These are phyloP conservation scores for Xanthoconium stramineum DNA, from an alignment of 768 basidiomycete genomes.

Conservation along the genomic window DNA sequence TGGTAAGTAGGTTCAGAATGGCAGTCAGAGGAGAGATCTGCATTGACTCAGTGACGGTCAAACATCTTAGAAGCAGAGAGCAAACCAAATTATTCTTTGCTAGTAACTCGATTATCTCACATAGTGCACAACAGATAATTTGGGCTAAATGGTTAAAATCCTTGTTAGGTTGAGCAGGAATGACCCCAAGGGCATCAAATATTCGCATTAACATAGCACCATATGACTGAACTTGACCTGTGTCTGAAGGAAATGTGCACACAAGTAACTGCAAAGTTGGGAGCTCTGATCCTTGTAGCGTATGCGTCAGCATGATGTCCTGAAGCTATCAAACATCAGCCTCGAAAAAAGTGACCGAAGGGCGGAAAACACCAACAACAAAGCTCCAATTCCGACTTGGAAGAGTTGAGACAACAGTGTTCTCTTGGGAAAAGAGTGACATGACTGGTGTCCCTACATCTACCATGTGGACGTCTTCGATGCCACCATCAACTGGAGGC, in stretches of 20 bases:
- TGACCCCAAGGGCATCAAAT: conserved; percentile 28
- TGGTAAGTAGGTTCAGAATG: conserved; percentile 50
- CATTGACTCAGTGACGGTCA: conserved; percentile 7
- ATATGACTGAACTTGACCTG: conserved; percentile 35
- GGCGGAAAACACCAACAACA: conserved; percentile 41
- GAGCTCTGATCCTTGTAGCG: conserved; percentile 33
- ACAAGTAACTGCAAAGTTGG: conserved; percentile 56
- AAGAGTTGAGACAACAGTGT: conserved; percentile 35
- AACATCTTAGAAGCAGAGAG: conserved; percentile 1
- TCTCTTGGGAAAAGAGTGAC: conserved; percentile 24
- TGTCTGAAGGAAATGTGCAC: conserved; percentile 30
- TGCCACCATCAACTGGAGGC: conserved; percentile 18
- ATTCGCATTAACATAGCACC: conserved; percentile 39
- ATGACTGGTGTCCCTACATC: conserved; percentile 21
- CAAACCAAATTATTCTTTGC: conserved; percentile 41
- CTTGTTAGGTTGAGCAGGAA: conserved; percentile 16
- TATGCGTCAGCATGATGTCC: conserved; percentile 59
- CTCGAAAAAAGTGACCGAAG: background rate
- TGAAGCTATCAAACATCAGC: conserved; percentile 44
- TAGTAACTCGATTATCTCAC: conserved; percentile 40
- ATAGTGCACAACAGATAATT: conserved; percentile 35
- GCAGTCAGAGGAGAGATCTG: conserved; percentile 48
- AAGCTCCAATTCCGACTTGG: conserved; percentile 45
- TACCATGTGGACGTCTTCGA: conserved; percentile 36
- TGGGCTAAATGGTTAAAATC: conserved; percentile 20